Base-by-base conservation (phyloP, 495 filamentous ascomycete genomes). In the Aspergillus affinis region DNA sequence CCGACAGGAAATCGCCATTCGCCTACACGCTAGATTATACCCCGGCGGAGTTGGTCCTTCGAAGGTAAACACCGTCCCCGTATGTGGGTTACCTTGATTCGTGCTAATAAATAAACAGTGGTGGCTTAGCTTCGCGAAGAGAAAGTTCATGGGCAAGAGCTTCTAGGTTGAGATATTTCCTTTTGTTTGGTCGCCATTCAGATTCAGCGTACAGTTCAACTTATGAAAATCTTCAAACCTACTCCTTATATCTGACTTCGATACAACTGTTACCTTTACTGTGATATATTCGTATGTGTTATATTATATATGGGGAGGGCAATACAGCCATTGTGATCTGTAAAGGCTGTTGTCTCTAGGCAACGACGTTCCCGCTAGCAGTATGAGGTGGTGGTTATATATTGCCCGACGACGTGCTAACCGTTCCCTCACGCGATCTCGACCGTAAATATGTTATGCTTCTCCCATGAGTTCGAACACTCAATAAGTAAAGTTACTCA, bases 101-200 rank as follows among this genome's bases (percentile, higher is more conserved):
- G 9, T 26, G 30, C 55, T 58, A 55, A 65, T 67, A 12, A 61
- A 54, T 10, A 6, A 32, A 19, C 59, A 89, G 86, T 98, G 93
- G 89, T 98, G 94, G 94, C 79, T 98, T 64, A 97, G 93, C 80
- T 98, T 97, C 73, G 89, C 90, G 51, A 98, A 98, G 85, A 86
- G 94, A 73, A 96, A 96, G 82, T 98, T 98, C 74, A 98, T 98
- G 95, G 93, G 93, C 69, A 97, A 97, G 83, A 86, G 85, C 66
- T 81, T 92, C 71, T 91, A 80, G 77, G 65, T 29, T 74, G 70
- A 68, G 54, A 60, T 61, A 50, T 64, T 61, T 61, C 26, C 46
- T 65, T 64, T 65, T 64, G 49, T 62, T 57, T 52, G 54, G 50
- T 59, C 57, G 49, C 56, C 51, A 41, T 41, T 41, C 36, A 41